A percentile compares a stretch with the other conserved stretches of the same genome.
Evolutionary conservation across 805 yeast species (phyloP).

Genomic region (Hanseniaspora lindneri): DNA sequence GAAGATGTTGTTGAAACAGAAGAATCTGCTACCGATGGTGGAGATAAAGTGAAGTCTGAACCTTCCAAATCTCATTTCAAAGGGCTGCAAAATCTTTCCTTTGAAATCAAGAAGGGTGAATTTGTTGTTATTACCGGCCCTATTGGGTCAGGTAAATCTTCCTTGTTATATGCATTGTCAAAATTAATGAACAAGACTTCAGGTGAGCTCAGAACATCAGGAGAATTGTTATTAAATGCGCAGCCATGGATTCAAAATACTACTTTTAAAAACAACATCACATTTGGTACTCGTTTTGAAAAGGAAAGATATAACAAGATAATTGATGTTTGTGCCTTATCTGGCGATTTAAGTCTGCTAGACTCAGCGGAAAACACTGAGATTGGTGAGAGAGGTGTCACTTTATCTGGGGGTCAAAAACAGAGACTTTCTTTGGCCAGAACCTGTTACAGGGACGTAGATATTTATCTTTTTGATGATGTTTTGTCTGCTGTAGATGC

Average conservation of each 20-base stretch:
- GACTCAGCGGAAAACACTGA: constrained; percentile 60
- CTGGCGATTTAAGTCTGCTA: constrained; percentile 44
- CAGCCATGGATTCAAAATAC: constrained; percentile 64
- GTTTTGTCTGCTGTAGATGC: constrained; percentile 68
- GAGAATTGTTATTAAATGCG: constrained; percentile 36
- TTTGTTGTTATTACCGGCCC: constrained; percentile 57
- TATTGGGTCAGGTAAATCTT: constrained; percentile 41
- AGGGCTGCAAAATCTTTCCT: constrained; percentile 30
- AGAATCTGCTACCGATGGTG: not conserved
- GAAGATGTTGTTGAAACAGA: not conserved
- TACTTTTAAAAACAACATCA: constrained; percentile 53
- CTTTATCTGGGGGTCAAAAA: constrained; percentile 68
- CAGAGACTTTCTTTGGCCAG: constrained; percentile 59
- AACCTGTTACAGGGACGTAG: constrained; percentile 50
- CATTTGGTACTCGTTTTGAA: constrained; percentile 44
- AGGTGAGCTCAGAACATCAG: constrained; percentile 30
- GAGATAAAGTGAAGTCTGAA: too few species aligned
- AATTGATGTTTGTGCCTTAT: constrained; percentile 49
- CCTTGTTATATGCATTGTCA: constrained; percentile 48
- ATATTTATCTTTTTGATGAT: constrained; percentile 54
- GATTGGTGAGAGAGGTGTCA: constrained; percentile 65
- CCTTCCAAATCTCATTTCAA: constrained; percentile 6
- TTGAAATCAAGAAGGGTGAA: constrained; percentile 43
- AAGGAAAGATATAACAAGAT: constrained; percentile 39
- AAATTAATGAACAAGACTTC: constrained; percentile 39